Evolutionary conservation across 176 grass and related monocot species (phyloP), one percentile per base, ranked within the genome.

Genomic region (Cenchrus americanus): DNA sequence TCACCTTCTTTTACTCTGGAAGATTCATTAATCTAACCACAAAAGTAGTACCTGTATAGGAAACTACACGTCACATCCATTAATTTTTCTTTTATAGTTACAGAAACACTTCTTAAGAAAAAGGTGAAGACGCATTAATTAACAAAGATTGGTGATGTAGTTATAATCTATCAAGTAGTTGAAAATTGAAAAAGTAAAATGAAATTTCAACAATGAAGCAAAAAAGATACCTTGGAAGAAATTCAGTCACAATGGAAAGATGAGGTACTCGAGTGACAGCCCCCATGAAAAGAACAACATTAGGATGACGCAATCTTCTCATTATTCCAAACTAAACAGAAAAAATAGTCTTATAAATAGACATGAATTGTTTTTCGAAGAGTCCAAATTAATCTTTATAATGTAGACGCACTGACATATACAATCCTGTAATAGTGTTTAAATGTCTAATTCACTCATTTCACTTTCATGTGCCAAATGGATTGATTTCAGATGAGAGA

Each of bases 261-360:
- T 96, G 88, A 71, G 97, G 93, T 64, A 94, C 71, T 79, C 87
- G 89, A 76, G 89, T 99, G 88, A 99, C 83, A 75, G 97, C 93
- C 66, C 93, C 97, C 97, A 99, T 99, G 72, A 96, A 96, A 80
- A 99, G 97, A 84, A 99, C 97, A 78, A 99, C 93, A 92, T 99
- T 99, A 75, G 97, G 97, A 94, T 99, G 97, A 42, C 97, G 87
- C 86, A 94, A 50, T 84, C 91, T 90, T 88, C 87, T 99, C 97
- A 99, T 99, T 94, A 99, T 99, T 69, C 50, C 85, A 67, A 99
- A 75, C 96, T 97, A 88, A 58, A 83, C 62, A 90, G 17, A 76
- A 90, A 79, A 83, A 54, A 78, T n/a, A 69, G 26, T 68, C n/a
- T 23, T 62, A 79, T 44, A 2, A 27, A 37, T 59, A 83, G 59